phyloP scores from a whole-genome alignment of 257 asterid species.

The Nicotiana tomentosiformis region DNA sequence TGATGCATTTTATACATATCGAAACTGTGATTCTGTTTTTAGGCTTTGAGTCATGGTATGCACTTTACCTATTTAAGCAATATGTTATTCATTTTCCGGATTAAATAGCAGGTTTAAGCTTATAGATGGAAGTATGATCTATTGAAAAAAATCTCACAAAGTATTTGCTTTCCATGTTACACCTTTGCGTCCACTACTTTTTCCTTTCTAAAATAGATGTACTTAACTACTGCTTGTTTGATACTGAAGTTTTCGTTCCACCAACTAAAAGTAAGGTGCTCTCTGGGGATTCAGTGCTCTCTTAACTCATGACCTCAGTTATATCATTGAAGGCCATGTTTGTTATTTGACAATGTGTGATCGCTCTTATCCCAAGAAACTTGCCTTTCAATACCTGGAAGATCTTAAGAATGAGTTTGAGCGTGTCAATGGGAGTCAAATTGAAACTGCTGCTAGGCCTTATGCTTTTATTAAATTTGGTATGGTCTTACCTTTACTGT shows the following conservation, averaged over 20 bases:
- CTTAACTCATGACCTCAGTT: slow-evolving; percentile 60
- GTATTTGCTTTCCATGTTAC: background rate
- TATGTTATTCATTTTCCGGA: background rate
- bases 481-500: slow-evolving; percentile 19
- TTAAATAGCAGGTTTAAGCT: background rate
- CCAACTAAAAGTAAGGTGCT: background rate
- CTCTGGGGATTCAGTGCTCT: slow-evolving; percentile 9
- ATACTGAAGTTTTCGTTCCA: background rate
- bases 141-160: background rate
- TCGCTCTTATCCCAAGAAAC: slow-evolving; percentile 94
- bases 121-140: background rate
- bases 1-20: background rate
- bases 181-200: background rate
- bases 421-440: slow-evolving; percentile 75
- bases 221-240: background rate
- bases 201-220: background rate
- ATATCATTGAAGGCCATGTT: slow-evolving; percentile 84
- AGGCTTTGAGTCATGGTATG: background rate
- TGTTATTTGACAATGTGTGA: slow-evolving; percentile 98
- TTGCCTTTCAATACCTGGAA: slow-evolving; percentile 87
- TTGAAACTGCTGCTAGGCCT: slow-evolving; percentile 98
- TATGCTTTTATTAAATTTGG: slow-evolving; percentile 98
- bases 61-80: background rate
- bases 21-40: background rate
- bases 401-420: slow-evolving; percentile 96